A percentile compares a stretch with the other conserved stretches of the same genome.
phyloP scores from a whole-genome alignment of 257 asterid genomes.

The Solanum commersonii region DNA sequence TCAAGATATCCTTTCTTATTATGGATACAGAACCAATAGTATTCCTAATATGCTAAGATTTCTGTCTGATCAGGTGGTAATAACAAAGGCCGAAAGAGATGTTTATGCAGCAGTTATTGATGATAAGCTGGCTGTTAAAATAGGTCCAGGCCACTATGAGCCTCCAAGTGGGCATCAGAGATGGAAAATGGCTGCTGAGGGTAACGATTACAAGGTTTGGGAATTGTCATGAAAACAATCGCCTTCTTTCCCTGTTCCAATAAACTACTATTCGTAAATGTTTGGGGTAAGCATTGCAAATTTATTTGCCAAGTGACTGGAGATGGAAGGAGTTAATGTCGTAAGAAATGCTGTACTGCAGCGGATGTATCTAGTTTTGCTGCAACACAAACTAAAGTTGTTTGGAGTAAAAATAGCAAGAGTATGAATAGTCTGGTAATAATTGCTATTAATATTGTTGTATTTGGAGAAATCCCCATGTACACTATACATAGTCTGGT shows the following conservation, averaged over 20 bases:
- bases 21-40: background rate
- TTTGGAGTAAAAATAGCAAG: background rate
- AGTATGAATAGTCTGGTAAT: background rate
- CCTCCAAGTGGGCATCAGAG: conserved; percentile 35
- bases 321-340: background rate
- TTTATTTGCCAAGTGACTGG: background rate
- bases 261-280: background rate
- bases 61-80: conserved; percentile 37
- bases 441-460: background rate
- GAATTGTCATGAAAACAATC: conserved; percentile 26
- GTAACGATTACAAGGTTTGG: conserved; percentile 78
- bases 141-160: conserved; percentile 86
- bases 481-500: background rate
- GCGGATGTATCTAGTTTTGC: background rate
- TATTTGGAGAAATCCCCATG: background rate
- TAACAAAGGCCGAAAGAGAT: conserved; percentile 77
- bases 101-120: conserved; percentile 83
- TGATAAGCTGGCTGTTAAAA: conserved; percentile 70
- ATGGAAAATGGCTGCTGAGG: conserved; percentile 68
- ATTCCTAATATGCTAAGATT: background rate
- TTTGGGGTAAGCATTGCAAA: background rate
- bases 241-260: background rate
- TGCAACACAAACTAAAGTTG: background rate
- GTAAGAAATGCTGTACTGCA: background rate
- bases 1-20: background rate